Conservation (phyloP, 345 rosid species). For the Durio zibethinus region DNA sequence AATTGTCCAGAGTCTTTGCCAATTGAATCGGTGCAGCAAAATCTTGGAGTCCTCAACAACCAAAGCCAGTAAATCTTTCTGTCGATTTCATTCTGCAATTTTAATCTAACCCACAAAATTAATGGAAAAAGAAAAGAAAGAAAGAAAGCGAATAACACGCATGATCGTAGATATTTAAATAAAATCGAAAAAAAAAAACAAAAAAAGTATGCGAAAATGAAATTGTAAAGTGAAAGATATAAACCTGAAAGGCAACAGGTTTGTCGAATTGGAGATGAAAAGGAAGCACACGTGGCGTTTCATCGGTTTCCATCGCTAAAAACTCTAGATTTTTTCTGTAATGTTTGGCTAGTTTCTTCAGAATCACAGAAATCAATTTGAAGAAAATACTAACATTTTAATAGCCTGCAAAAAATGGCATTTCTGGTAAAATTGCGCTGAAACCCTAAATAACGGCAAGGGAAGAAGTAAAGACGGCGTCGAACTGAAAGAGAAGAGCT, state of each 20-base stretch:
- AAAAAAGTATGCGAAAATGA: background rate
- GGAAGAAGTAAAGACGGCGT: background rate
- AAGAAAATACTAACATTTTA: background rate
- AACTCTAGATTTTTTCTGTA: background rate
- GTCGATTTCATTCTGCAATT: conserved; percentile 79
- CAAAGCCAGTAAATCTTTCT: conserved; percentile 88
- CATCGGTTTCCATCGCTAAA: conserved; percentile 72
- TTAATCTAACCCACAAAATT: conserved; percentile 36
- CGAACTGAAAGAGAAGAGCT: background rate
- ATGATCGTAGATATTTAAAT: background rate
- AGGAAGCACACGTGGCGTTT: conserved; percentile 46
- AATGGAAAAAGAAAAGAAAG: background rate
- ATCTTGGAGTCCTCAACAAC: conserved; percentile 73
- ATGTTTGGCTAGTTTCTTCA: background rate
- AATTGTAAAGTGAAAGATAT: background rate
- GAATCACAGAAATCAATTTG: background rate
- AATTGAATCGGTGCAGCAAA: conserved; percentile 75
- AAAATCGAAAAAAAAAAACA: background rate
- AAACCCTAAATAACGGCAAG: background rate
- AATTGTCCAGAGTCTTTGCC: conserved; percentile 90
- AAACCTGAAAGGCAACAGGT: conserved; percentile 76
- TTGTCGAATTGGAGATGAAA: conserved; percentile 89
- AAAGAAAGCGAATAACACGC: background rate
- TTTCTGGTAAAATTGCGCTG: background rate
- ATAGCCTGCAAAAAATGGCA: background rate